A percentile compares a stretch with the other conserved stretches of the same genome.
Conservation (phyloP, 2,329 filamentous ascomycete species). For the Cytospora leucostoma region DNA sequence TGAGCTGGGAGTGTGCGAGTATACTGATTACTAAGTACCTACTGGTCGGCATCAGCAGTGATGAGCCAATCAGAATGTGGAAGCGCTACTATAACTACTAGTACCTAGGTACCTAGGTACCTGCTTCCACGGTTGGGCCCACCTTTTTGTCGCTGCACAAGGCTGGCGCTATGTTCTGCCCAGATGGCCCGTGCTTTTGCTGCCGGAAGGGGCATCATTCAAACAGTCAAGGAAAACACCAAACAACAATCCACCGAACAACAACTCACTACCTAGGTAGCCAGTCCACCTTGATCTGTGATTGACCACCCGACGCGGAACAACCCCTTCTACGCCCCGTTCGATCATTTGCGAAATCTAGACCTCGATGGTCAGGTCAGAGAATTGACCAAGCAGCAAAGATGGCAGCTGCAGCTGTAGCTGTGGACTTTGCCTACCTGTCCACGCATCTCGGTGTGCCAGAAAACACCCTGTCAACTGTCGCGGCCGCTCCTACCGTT, state of each 20-base stretch:
- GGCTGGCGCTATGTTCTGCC: background rate
- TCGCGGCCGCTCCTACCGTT: slow-evolving; percentile 69
- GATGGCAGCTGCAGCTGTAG: slow-evolving; percentile 57
- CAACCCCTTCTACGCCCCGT: background rate
- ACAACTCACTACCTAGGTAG: background rate
- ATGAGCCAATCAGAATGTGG: background rate
- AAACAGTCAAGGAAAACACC: slow-evolving; percentile 1
- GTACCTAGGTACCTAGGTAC: too few species aligned
- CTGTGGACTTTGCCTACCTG: slow-evolving; percentile 71
- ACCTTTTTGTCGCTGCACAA: background rate
- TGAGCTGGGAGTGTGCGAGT: too few species aligned
- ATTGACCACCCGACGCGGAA: background rate
- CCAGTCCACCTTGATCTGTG: background rate
- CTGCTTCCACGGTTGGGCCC: background rate
- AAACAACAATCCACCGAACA: background rate
- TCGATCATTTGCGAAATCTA: background rate
- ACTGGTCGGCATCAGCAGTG: too few species aligned
- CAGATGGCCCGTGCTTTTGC: slow-evolving; percentile 16
- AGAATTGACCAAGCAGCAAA: slow-evolving; percentile 32
- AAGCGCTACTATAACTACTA: too few species aligned
- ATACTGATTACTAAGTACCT: too few species aligned
- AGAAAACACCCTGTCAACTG: slow-evolving; percentile 60
- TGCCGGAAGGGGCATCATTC: slow-evolving; percentile 17
- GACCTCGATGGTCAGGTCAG: slow-evolving; percentile 22
- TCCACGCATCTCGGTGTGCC: slow-evolving; percentile 71